phyloP scores from a whole-genome alignment of 2,329 filamentous ascomycete genomes.

The Ophiosphaerella korrae region DNA sequence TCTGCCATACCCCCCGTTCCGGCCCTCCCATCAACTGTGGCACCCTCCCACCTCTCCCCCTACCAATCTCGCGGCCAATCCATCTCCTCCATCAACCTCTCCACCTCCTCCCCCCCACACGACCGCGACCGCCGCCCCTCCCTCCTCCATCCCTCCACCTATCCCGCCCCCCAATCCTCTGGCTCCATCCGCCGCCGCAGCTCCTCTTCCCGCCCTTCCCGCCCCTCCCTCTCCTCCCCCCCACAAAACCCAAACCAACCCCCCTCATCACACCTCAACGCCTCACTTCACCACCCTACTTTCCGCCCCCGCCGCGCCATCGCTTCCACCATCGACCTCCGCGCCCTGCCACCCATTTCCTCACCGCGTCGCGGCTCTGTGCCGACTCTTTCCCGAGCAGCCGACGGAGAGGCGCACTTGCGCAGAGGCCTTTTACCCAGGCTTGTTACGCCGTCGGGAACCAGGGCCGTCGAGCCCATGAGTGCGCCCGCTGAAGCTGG shows the following conservation, averaged over 20 bases:
- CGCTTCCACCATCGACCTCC: conserved; percentile 27
- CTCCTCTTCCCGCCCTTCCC: conserved; percentile 22
- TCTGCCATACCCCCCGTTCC: conserved; percentile 30
- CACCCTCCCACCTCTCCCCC: conserved; percentile 25
- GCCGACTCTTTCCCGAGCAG: conserved; percentile 20
- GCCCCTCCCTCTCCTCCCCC: conserved; percentile 14
- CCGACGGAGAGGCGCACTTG: background rate
- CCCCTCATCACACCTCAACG: conserved; percentile 2
- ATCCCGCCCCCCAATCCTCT: conserved; percentile 33
- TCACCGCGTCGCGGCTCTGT: conserved; percentile 31
- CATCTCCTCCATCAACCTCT: conserved; percentile 32
- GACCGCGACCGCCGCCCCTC: conserved; percentile 31
- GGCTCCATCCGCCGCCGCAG: conserved; percentile 29
- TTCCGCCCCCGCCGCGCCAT: conserved; percentile 17
- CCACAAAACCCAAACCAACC: conserved; percentile 9
- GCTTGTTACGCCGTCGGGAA: too few relatives aligned
- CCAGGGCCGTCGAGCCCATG: too few relatives aligned
- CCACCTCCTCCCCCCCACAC: conserved; percentile 19
- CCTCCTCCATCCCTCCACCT: conserved; percentile 42
- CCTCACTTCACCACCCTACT: conserved; percentile 14
- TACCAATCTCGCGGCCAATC: conserved; percentile 27
- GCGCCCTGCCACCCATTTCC: conserved; percentile 24
- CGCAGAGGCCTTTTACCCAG: background rate
- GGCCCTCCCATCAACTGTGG: conserved; percentile 27
- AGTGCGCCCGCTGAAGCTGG: too few relatives aligned